These are phyloP conservation scores for Alternaria angustiovoidea DNA, from an alignment of 2,329 filamentous ascomycete genomes.

Conservation along the genomic window DNA sequence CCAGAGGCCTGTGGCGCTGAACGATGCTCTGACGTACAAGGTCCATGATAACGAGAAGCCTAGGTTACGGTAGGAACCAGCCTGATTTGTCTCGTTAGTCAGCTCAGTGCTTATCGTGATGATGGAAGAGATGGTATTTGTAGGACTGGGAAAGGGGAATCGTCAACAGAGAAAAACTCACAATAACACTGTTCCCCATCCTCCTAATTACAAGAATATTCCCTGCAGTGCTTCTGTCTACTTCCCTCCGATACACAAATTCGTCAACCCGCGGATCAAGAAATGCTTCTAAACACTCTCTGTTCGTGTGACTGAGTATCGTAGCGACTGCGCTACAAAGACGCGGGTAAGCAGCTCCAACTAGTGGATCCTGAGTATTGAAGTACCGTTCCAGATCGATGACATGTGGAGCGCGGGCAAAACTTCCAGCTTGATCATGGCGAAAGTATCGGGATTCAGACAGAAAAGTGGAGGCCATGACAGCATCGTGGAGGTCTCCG, in stretches of 20 bases:
- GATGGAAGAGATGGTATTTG: no score
- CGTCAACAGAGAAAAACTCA: background rate
- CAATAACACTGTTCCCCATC: conserved; percentile 14
- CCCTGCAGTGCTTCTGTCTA: conserved; percentile 5
- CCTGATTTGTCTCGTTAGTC: background rate
- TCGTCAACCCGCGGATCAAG: conserved; percentile 16
- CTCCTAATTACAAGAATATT: conserved; percentile 16
- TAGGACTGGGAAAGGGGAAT: background rate
- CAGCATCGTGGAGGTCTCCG: conserved; percentile 15
- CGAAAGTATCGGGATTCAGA: conserved; percentile 1
- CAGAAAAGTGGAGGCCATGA: conserved; percentile 6
- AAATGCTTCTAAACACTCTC: conserved; percentile 20
- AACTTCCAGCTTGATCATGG: background rate
- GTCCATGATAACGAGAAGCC: conserved; percentile 26
- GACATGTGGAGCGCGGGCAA: conserved; percentile 1
- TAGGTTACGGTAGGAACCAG: conserved; percentile 24
- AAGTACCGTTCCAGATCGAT: conserved; percentile 16
- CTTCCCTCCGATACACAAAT: conserved; percentile 25
- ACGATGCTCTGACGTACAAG: conserved; percentile 15
- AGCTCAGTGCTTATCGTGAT: no score
- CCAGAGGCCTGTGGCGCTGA: conserved; percentile 24
- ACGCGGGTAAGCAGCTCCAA: conserved; percentile 16
- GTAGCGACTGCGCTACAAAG: conserved; percentile 29
- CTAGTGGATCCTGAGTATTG: background rate
- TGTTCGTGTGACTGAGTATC: conserved; percentile 20